Conservation (phyloP, 192 early-diverging fungal genomes). For the Endogone sp. region DNA sequence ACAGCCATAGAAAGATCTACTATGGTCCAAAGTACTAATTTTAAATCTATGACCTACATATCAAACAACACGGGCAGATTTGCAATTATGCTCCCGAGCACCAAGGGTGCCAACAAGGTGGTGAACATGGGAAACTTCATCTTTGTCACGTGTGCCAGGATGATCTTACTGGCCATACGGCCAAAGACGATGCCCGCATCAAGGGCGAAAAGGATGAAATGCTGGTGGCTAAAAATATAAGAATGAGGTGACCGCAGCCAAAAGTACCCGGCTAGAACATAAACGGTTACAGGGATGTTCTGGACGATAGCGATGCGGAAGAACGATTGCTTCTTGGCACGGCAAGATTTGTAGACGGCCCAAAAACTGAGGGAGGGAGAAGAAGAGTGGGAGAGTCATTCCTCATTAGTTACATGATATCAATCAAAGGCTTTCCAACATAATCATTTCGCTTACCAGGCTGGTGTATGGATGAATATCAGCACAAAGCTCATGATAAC, state of each 20-base stretch:
- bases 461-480: conserved; percentile 25
- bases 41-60: conserved; percentile 39
- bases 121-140: conserved; percentile 80
- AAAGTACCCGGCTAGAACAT: conserved; percentile 56
- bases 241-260: conserved; percentile 71
- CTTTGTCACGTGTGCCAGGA: conserved; percentile 86
- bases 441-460: conserved; percentile 19
- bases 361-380: conserved; percentile 17
- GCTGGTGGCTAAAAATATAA: conserved; percentile 61
- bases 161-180: conserved; percentile 85
- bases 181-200: conserved; percentile 81
- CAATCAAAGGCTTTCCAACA: too few relatives aligned
- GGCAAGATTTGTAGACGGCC: conserved; percentile 35
- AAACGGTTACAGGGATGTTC: conserved; percentile 59
- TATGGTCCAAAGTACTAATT: too few relatives aligned
- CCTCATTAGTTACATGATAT: not conserved
- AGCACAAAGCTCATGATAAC: conserved; percentile 14
- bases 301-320: conserved; percentile 50
- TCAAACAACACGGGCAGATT: conserved; percentile 53
- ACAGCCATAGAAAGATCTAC: too few relatives aligned
- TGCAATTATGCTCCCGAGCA: conserved; percentile 65
- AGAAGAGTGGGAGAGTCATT: not conserved
- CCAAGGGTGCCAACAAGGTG: conserved; percentile 69
- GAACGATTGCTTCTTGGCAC: conserved; percentile 58
- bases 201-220: conserved; percentile 70